Evolutionary conservation across 2,329 filamentous ascomycete species (phyloP).

Genomic region (Xylaria arbuscula): DNA sequence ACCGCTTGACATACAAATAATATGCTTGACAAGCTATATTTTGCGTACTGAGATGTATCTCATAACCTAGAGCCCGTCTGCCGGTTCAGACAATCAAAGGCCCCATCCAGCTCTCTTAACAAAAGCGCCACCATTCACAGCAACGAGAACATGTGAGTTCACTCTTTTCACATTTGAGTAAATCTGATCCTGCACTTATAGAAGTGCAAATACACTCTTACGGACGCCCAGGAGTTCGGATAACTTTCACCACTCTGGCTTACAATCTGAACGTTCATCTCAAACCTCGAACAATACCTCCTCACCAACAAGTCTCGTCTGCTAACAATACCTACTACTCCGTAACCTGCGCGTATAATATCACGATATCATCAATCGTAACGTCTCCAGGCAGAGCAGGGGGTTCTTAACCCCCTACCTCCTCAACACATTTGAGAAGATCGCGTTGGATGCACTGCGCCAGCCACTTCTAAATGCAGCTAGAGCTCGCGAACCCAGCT

Average conservation of each 20-base stretch:
- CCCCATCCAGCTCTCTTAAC: background rate
- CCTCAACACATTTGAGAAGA: background rate
- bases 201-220: background rate
- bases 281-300: no score
- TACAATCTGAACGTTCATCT: no score
- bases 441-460: background rate
- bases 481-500: constrained; percentile 25
- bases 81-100: background rate
- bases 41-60: background rate
- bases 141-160: background rate
- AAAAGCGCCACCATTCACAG: background rate
- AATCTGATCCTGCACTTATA: background rate
- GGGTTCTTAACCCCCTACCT: constrained; percentile 24
- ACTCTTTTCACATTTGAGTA: background rate
- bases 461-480: background rate
- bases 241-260: no score
- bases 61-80: background rate
- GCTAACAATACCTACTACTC: background rate
- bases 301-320: no score
- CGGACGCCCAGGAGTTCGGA: no score
- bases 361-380: background rate
- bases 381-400: background rate
- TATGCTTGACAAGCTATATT: background rate
- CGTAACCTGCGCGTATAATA: background rate
- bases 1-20: background rate